Evolutionary conservation across 148 eudicot genomes (phyloP).

Genomic region (Cornus suecica): DNA sequence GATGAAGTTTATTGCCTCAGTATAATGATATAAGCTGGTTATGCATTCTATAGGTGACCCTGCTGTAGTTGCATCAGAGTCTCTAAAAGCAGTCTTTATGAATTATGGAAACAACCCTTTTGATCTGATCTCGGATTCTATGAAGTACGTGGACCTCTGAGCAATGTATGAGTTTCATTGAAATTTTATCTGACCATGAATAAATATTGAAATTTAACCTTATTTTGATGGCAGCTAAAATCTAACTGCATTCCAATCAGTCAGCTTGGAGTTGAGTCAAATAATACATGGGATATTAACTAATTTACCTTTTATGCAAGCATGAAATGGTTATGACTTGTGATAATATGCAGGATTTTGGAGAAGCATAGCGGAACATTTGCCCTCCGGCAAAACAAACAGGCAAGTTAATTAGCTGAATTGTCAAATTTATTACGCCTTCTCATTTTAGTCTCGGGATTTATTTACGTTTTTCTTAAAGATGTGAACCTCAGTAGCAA

Average conservation of each 20-base stretch:
- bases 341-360: conserved; percentile 24
- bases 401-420: conserved; percentile 21
- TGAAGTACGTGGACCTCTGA: conserved; percentile 31
- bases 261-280: background rate
- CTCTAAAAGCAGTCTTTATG: conserved; percentile 37
- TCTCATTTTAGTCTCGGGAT: background rate
- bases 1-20: background rate
- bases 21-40: conserved; percentile 2
- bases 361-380: conserved; percentile 32
- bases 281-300: background rate
- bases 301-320: background rate
- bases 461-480: background rate
- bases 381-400: conserved; percentile 30
- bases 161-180: conserved; percentile 1
- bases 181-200: background rate
- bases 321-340: background rate
- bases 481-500: background rate
- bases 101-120: conserved; percentile 41
- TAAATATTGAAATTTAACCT: background rate
- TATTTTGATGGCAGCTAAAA: background rate
- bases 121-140: conserved; percentile 37
- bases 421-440: background rate
- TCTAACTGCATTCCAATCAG: background rate
- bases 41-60: conserved; percentile 29
- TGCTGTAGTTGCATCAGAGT: conserved; percentile 26